These are phyloP conservation scores for Colletotrichum filicis DNA, from an alignment of 2,329 filamentous ascomycete species.

Conservation along the genomic window DNA sequence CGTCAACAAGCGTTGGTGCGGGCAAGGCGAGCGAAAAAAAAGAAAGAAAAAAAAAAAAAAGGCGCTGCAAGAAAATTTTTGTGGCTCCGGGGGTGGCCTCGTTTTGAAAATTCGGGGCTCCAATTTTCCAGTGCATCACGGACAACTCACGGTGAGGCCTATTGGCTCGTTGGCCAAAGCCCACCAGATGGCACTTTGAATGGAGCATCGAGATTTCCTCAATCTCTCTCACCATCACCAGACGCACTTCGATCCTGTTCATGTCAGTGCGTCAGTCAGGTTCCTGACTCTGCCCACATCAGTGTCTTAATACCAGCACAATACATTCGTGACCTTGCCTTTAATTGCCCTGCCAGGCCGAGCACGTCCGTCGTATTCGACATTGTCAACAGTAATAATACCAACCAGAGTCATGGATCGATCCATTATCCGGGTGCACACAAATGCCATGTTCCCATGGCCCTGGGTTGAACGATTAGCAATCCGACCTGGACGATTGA, in stretches of 20 bases:
- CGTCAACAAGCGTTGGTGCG: too few species aligned
- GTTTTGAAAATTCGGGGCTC: constrained; percentile 13
- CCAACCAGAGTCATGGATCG: too few species aligned
- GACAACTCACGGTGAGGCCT: not conserved
- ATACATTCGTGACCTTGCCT: not conserved
- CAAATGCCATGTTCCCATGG: too few species aligned
- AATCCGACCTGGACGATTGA: too few species aligned
- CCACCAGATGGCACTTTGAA: not conserved
- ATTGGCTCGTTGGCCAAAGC: not conserved
- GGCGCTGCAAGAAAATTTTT: constrained; percentile 26
- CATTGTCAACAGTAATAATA: too few species aligned
- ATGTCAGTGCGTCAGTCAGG: not conserved
- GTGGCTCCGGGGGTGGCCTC: constrained; percentile 33
- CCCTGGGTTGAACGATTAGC: too few species aligned
- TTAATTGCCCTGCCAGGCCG: not conserved
- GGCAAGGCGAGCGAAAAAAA: not conserved
- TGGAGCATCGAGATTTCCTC: not conserved
- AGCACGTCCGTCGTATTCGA: too few species aligned
- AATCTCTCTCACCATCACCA: not conserved
- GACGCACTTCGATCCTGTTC: not conserved
- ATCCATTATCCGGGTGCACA: too few species aligned
- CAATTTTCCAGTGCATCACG: not conserved
- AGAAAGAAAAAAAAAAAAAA: not conserved
- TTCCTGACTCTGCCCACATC: not conserved
- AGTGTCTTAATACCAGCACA: not conserved